Evolutionary conservation across 495 filamentous ascomycete genomes (phyloP), one percentile per base, ranked within the genome.

Genomic region (Penicillium cinerascens): DNA sequence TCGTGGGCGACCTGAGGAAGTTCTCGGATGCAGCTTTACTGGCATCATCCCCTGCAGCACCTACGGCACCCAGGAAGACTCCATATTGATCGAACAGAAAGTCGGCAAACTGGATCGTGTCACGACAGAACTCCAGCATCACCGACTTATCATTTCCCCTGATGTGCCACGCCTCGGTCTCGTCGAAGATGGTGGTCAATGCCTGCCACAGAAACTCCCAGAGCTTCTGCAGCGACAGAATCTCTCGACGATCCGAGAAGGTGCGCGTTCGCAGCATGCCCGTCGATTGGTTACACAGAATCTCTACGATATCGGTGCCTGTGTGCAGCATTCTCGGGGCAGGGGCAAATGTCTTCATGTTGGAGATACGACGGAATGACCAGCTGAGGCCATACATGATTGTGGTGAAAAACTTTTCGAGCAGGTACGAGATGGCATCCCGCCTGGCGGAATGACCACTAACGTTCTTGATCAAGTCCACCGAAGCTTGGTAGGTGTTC

Each of bases 21-120:
- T 51, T 63, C 40, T 71, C 70, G 11, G 70, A 67, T n/a, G 74
- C 72, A 2, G 68, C 68, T 44, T 72, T 69, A 36, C 72, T 65
- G 4, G 64, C 67, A 17, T 64, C 51, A 26, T 79, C 72, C 29
- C 29, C 29, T 50, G 68, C 71, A 43, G 65, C 68, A 48, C 71
- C 69, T 16, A 92, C 69, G 38, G 87, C 87, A 47, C 82, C 84
- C 0, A 87, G 79, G 60, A 96, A 80, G 36, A 95, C 79, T 45
- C 79, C 83, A 71, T 91, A 92, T 56, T 95, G 84, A 46, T 87
- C 83, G 59, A 97, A 88, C 3, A 96, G 76, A 18, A 80, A 79
- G 60, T 96, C 87, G 2, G 91, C 91, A 59, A 96, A 88, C 55
- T 97, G 87, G 77, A 97, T 97, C 23, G 87, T 86, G 59, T 97